Percentiles rank a stretch among this genome's conserved stretches.
Evolutionary conservation across 805 yeast genomes (phyloP).

Genomic region (Yueomyces sinensis): DNA sequence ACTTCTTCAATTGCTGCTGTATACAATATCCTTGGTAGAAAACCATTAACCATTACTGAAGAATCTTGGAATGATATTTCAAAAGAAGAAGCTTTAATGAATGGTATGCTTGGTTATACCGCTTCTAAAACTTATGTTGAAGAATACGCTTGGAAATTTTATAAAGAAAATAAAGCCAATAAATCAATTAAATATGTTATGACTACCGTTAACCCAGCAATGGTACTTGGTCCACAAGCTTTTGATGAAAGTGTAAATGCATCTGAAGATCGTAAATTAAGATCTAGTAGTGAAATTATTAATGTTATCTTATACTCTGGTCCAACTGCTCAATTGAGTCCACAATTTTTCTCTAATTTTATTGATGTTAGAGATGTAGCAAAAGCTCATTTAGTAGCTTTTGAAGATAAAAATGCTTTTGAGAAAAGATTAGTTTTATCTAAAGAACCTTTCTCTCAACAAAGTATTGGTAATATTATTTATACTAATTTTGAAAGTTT

Average conservation of each 20-base stretch:
- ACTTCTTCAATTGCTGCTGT: conserved; percentile 46
- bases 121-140: conserved; percentile 54
- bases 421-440: conserved; percentile 20
- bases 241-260: conserved; percentile 32
- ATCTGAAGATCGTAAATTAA: conserved; percentile 9
- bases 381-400: conserved; percentile 35
- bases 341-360: conserved; percentile 35
- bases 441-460: conserved; percentile 5
- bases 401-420: conserved; percentile 22
- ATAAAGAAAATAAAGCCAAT: conserved; percentile 20
- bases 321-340: conserved; percentile 30
- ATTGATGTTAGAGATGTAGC: conserved; percentile 48
- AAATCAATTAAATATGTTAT: conserved; percentile 29
- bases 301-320: conserved; percentile 24
- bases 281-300: conserved; percentile 22
- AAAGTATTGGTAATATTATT: conserved; percentile 11
- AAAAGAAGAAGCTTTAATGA: conserved; percentile 30
- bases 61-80: conserved; percentile 42
- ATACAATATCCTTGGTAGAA: conserved; percentile 9
- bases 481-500: conserved; percentile 29
- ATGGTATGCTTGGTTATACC: conserved; percentile 32
- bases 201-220: conserved; percentile 39
- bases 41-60: conserved; percentile 28
- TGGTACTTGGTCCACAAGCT: conserved; percentile 48
- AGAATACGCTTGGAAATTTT: conserved; percentile 43